Evolutionary conservation across 1,284 basidiomycete species (phyloP).

Genomic region (Jaminaea rosea): DNA sequence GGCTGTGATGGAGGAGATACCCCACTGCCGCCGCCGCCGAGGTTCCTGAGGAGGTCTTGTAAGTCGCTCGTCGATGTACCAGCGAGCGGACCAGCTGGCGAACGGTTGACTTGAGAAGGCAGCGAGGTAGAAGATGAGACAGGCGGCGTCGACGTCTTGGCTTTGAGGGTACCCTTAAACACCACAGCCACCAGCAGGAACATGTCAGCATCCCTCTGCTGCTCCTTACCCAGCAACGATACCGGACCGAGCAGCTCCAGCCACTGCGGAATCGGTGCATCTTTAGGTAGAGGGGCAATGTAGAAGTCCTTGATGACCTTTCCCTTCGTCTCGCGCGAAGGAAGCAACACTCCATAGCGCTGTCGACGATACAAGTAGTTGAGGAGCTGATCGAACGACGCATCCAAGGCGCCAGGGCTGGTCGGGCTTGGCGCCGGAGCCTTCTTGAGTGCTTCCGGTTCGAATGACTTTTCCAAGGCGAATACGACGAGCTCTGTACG

Average conservation of each 20-base stretch:
- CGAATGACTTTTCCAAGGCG: slow-evolving; percentile 17
- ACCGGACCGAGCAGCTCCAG: slow-evolving; percentile 24
- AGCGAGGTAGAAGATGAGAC: too few relatives aligned
- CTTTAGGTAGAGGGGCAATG: slow-evolving; percentile 26
- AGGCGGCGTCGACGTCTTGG: background rate
- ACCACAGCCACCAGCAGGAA: slow-evolving; percentile 35
- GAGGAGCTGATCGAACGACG: slow-evolving; percentile 16
- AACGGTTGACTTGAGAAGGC: too few relatives aligned
- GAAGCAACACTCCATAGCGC: slow-evolving; percentile 35
- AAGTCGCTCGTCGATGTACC: too few relatives aligned
- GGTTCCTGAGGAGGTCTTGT: slow-evolving; percentile 15
- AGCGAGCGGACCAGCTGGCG: background rate
- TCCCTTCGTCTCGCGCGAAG: slow-evolving; percentile 15
- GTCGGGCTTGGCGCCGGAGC: slow-evolving; percentile 4
- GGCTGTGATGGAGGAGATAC: too few relatives aligned
- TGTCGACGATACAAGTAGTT: slow-evolving; percentile 17
- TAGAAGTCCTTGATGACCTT: slow-evolving; percentile 45
- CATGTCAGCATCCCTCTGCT: slow-evolving; percentile 19
- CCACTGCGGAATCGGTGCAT: slow-evolving; percentile 37
- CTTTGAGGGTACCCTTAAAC: slow-evolving; percentile 15
- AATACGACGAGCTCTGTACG: slow-evolving; percentile 36
- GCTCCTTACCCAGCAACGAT: slow-evolving; percentile 16
- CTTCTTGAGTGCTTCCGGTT: background rate
- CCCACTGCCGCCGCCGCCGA: slow-evolving; percentile 6
- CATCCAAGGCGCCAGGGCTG: slow-evolving; percentile 3